Base-by-base conservation (phyloP, 108 stramenopile species). In the Cyclotella baltica region DNA sequence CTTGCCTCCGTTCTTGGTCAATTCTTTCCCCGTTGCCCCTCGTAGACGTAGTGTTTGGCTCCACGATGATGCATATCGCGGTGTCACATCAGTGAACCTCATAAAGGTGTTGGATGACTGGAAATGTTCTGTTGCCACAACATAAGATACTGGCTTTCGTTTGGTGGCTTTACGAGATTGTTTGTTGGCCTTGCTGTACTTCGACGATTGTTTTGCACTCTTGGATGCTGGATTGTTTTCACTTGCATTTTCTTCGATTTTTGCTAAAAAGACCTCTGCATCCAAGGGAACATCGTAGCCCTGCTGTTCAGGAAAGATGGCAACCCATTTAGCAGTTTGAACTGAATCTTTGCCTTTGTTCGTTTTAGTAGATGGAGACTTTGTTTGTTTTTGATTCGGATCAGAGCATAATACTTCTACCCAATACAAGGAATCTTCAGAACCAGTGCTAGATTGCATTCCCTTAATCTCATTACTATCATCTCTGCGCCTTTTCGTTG, bases 81-180 rank as follows among this genome's bases (percentile, higher is more conserved):
- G 90, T 10, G 96, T 96, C 10, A 96, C 93, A 86, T 96, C 96
- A 16, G 91, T 90, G 53, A 96, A 61, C 15, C 86, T 84, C 19
- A 61, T 62, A n/a, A 62, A 27, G 19, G 28, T 23, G 34, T 35
- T 38, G 27, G 63, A 4, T 53, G 56, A 62, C 3, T 35, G 55
- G n/a, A 63, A 28, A 62, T 91, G 89, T 72, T 94, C 93, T 16
- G 87, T 88, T 22, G 85, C 93, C 40, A 94, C 63, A 20, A 88
- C 89, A 70, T 92, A 94, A 0, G 86, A 76, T 23, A 93, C 81
- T 10, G 79, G 88, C 15, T 36, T 34, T 65, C 50, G 55, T 53
- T 68, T 78, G 20, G 56, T 5, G 18, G 10, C 4, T 31, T 55
- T 37, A 15, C 25, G 67, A 23, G 72, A n/a, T 50, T n/a, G 34